A percentile compares a stretch with the other conserved stretches of the same genome.
Conservation (phyloP, 768 basidiomycete species). For the Xerocomellus amylosporus region DNA sequence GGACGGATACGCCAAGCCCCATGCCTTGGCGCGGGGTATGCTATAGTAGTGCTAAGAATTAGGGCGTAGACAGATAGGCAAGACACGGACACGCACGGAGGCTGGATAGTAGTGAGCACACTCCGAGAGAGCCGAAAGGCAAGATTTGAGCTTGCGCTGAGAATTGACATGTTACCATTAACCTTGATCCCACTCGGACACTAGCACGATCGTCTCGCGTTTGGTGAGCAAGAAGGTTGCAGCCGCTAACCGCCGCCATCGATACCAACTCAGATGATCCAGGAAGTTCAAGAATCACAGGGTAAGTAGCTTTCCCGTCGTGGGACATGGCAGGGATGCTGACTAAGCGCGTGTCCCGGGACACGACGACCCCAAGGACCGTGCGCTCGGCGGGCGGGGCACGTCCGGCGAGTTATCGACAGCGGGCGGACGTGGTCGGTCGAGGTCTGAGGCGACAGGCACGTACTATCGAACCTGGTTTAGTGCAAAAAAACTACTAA, state of each 20-base stretch:
- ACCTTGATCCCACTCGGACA: neutral
- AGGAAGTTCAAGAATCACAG: no score
- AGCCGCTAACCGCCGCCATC: neutral
- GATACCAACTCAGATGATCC: no score
- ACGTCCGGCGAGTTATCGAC: no score
- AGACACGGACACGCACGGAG: constrained; percentile 38
- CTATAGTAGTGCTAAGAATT: constrained; percentile 28
- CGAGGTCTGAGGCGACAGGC: no score
- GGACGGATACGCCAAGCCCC: constrained; percentile 46
- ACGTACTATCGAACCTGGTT: no score
- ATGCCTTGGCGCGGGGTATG: constrained; percentile 57
- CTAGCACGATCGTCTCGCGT: neutral
- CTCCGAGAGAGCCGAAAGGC: constrained; percentile 40
- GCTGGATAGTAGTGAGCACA: constrained; percentile 43
- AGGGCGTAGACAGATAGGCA: neutral
- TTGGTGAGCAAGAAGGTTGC: neutral
- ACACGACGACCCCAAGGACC: no score
- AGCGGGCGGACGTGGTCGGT: no score
- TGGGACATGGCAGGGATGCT: no score
- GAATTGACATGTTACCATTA: constrained; percentile 2
- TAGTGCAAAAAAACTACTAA: no score
- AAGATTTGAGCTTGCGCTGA: constrained; percentile 1
- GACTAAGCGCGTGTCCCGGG: no score
- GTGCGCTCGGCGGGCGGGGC: no score
- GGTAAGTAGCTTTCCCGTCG: no score